Base-by-base conservation (phyloP, 139 green algal genomes). In the Chlorella vulgaris region DNA sequence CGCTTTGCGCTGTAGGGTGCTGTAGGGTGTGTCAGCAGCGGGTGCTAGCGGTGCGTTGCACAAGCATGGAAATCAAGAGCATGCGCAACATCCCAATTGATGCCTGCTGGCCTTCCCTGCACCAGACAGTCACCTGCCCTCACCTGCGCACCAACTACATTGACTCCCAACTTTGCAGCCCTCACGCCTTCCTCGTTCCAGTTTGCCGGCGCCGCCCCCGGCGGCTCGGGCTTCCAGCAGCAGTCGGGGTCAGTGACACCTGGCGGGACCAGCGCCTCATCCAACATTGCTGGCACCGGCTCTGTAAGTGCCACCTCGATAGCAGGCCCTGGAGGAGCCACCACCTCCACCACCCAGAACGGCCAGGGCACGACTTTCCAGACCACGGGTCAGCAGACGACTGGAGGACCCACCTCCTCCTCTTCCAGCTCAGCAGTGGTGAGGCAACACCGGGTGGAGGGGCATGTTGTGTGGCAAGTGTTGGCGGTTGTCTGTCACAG, bases 321-420 rank as follows among this genome's bases (percentile, higher is more conserved):
- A 42, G 81, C 69, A 4, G 73, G 58, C 26, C 69, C 70, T 4
- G 69, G 40, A 42, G 60, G 58, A 39, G 74, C 70, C 4, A 50
- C 60, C 26, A 80, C 69, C 66, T 28, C 24, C 40, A 76, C 69
- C 75, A 82, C 81, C 69, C 76, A 81, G 81, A 69, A 42, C 58
- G 70, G 70, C 10, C 58, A 74, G 63, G 73, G 69, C 62, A 85
- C 80, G 33, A 21, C 18, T 33, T 81, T 85, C 33, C 61, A 74
- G 43, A 85, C 80, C 29, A 68, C 67, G 1, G 67, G 79, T 21
- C 61, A 76, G 61, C 35, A 65, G 38, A 83, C 78, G 21, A 65
- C 63, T 5, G 78, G 76, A n/a, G 47, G n/a, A 13, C 28, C 65
- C 65, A 50, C 33, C 15, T n/a, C 29, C 61, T 10, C 47, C 13